phyloP scores from a whole-genome alignment of 2,329 filamentous ascomycete species.

The Stenocarpella maydis region DNA sequence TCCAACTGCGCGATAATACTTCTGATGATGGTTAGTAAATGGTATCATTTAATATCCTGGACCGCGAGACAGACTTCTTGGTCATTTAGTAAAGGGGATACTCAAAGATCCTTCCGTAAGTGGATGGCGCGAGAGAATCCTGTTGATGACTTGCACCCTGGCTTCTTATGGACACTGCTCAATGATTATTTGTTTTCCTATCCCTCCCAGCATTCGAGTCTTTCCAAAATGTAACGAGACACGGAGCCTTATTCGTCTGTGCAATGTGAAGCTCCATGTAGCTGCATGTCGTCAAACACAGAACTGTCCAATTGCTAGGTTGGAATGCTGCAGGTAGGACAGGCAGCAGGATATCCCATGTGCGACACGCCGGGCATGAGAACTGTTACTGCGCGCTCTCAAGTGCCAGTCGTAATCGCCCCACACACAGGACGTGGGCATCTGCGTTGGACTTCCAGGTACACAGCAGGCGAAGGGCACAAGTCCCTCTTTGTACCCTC shows the following conservation, averaged over 20 bases:
- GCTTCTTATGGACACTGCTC: background rate
- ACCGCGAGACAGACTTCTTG: background rate
- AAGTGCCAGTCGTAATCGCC: background rate
- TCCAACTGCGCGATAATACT: slow-evolving; percentile 8
- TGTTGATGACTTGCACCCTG: background rate
- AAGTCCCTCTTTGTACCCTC: background rate
- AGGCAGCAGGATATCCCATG: slow-evolving; percentile 19
- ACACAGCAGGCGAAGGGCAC: background rate
- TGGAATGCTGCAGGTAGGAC: background rate
- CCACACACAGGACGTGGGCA: background rate
- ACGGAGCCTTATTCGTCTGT: background rate
- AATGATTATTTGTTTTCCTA: background rate
- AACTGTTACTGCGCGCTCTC: background rate
- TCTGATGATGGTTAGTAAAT: background rate
- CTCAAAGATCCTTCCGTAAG: background rate
- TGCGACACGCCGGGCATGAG: background rate
- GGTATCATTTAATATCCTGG: background rate
- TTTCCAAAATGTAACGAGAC: background rate
- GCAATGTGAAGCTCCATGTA: background rate
- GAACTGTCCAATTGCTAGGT: background rate
- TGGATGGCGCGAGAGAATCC: no score
- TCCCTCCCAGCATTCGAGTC: no score
- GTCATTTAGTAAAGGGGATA: background rate
- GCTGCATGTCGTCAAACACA: background rate
- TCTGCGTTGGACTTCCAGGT: background rate